Conservation (phyloP, 2,329 filamentous ascomycete genomes). For the Clonostachys rhizophaga region DNA sequence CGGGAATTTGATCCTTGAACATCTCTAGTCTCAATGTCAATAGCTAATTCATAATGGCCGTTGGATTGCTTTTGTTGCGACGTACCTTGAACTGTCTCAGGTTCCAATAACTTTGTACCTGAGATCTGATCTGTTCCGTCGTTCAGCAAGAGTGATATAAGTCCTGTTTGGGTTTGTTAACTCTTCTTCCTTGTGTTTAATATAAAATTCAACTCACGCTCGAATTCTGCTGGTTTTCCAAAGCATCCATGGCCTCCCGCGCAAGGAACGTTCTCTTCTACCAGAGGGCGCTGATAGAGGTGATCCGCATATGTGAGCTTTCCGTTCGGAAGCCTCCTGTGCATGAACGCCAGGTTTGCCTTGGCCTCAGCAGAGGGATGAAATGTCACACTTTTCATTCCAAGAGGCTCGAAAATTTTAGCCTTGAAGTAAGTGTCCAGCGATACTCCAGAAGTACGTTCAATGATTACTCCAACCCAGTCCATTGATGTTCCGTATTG, state of each 20-base stretch:
- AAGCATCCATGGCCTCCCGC: slow-evolving; percentile 14
- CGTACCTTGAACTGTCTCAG: slow-evolving; percentile 46
- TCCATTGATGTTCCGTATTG: slow-evolving; percentile 47
- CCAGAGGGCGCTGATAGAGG: slow-evolving; percentile 33
- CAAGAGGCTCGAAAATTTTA: slow-evolving; percentile 41
- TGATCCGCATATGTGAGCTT: slow-evolving; percentile 39
- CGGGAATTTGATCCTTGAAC: slow-evolving; percentile 59
- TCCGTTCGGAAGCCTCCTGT: slow-evolving; percentile 41
- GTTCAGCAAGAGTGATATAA: slow-evolving; percentile 60
- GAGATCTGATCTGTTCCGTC: slow-evolving; percentile 56
- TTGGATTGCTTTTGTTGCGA: neutral
- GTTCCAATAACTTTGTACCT: slow-evolving; percentile 45
- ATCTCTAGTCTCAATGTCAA: slow-evolving; percentile 29
- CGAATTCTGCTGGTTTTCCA: slow-evolving; percentile 22
- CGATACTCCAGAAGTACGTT: slow-evolving; percentile 33
- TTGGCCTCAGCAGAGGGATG: slow-evolving; percentile 50
- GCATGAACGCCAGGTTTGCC: slow-evolving; percentile 50
- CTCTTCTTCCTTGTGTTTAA: neutral
- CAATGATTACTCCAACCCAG: slow-evolving; percentile 46
- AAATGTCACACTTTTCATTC: slow-evolving; percentile 47
- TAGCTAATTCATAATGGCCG: neutral
- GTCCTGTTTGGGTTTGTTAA: neutral
- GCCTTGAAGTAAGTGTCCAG: slow-evolving; percentile 44
- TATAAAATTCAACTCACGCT: slow-evolving; percentile 20
- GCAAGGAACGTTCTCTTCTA: neutral